Evolutionary conservation across 1,284 basidiomycete species (phyloP).

Genomic region (Puccinia hordei): DNA sequence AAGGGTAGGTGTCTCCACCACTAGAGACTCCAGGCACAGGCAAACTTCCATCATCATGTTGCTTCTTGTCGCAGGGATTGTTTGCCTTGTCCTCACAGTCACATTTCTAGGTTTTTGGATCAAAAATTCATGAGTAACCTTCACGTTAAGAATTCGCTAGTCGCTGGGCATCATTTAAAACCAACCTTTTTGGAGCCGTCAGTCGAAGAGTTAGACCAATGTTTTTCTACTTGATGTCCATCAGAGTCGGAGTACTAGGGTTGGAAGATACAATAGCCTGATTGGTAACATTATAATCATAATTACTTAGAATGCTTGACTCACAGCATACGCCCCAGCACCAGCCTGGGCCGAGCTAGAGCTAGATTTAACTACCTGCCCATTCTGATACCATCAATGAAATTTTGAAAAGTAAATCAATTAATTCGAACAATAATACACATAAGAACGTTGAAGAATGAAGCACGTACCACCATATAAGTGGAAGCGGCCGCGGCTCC

Average conservation of each 20-base stretch:
- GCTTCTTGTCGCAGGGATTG: slow-evolving; percentile 3
- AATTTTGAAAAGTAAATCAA: neutral
- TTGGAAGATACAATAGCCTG: neutral
- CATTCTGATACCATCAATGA: neutral
- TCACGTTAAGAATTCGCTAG: neutral
- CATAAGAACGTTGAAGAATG: neutral
- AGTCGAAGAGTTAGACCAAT: slow-evolving; percentile 22
- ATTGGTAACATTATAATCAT: neutral
- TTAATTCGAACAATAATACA: neutral
- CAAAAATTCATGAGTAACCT: neutral
- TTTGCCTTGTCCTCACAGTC: slow-evolving; percentile 3
- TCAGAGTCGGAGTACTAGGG: slow-evolving; percentile 19
- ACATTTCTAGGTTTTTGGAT: slow-evolving; percentile 16
- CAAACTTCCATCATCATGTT: slow-evolving; percentile 11
- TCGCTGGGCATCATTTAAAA: neutral
- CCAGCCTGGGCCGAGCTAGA: slow-evolving; percentile 28
- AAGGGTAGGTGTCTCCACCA: slow-evolving; percentile 8
- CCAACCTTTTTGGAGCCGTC: slow-evolving; percentile 24
- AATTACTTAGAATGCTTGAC: neutral
- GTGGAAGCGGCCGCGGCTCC: slow-evolving; percentile 13
- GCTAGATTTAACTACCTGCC: slow-evolving; percentile 9
- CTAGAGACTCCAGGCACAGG: slow-evolving; percentile 1
- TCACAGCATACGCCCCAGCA: slow-evolving; percentile 31
- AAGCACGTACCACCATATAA: slow-evolving; percentile 24
- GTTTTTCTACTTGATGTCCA: slow-evolving; percentile 21